Conservation (phyloP, 2,329 filamentous ascomycete species). For the Cryphonectria japonica region DNA sequence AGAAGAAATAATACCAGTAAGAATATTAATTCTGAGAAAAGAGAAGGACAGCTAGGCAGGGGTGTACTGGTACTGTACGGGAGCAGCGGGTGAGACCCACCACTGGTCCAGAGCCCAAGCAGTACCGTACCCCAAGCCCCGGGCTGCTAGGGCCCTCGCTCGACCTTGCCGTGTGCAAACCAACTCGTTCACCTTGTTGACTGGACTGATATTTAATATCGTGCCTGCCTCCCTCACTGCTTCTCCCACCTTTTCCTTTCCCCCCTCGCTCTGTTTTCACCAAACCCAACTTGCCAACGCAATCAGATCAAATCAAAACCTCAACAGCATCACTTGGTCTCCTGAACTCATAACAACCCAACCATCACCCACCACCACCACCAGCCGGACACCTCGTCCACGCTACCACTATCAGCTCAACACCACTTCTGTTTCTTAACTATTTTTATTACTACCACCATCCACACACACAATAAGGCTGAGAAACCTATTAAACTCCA, state of each 20-base stretch:
- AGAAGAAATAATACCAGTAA: not conserved
- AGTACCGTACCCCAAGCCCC: not conserved
- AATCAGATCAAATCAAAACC: not conserved
- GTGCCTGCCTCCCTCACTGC: constrained; percentile 13
- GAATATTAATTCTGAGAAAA: not conserved
- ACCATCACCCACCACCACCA: constrained; percentile 8
- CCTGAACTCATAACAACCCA: not conserved
- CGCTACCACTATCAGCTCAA: not conserved
- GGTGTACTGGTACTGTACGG: not conserved
- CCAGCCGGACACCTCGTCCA: not conserved
- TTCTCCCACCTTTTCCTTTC: not conserved
- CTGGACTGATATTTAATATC: constrained; percentile 20
- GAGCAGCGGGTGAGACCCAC: constrained; percentile 7
- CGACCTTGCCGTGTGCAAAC: not conserved
- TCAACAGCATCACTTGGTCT: not conserved
- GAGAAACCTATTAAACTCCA: not conserved
- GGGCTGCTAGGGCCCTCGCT: not conserved
- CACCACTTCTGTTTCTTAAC: not conserved
- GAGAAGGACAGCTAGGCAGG: not conserved
- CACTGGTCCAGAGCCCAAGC: not conserved
- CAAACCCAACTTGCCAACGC: not conserved
- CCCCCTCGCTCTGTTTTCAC: not conserved
- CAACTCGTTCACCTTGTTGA: not conserved
- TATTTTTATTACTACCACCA: not conserved
- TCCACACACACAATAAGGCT: constrained; percentile 8